phyloP scores from a whole-genome alignment of 2,329 filamentous ascomycete species.

The Thermothelomyces thermophilus region DNA sequence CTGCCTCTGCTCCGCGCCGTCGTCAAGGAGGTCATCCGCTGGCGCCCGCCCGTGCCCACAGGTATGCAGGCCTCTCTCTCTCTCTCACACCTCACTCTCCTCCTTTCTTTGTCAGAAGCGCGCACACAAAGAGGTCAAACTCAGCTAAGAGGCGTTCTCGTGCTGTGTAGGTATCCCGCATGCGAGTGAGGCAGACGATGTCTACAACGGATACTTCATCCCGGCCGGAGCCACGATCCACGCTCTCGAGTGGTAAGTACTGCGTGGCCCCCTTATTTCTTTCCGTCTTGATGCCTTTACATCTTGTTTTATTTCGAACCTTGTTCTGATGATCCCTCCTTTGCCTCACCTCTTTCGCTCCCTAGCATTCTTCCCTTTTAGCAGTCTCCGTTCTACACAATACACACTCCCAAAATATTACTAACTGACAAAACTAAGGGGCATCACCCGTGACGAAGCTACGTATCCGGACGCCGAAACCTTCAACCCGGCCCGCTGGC shows the following conservation, averaged over 20 bases:
- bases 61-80: constrained; percentile 33
- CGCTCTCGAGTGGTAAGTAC: constrained; percentile 44
- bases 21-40: constrained; percentile 48
- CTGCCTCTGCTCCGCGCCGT: constrained; percentile 42
- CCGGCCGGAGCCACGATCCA: constrained; percentile 46
- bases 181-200: constrained; percentile 43
- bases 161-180: constrained; percentile 40
- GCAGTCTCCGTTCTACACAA: background rate
- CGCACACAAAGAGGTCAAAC: too few species aligned
- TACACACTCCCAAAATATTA: too few species aligned
- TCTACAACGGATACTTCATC: constrained; percentile 47
- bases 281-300: too few species aligned
- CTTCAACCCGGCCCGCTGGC: constrained; percentile 28
- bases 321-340: too few species aligned
- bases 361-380: background rate
- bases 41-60: constrained; percentile 48
- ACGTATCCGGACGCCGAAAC: constrained; percentile 27
- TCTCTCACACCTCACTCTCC: too few species aligned
- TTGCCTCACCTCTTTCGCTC: too few species aligned
- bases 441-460: constrained; percentile 39
- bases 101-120: too few species aligned
- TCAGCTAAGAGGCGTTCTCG: too few species aligned
- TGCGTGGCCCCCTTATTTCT: background rate
- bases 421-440: constrained; percentile 29
- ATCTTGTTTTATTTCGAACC: too few species aligned